phyloP scores from a whole-genome alignment of 2,329 filamentous ascomycete species.

The Fusarium coicis region DNA sequence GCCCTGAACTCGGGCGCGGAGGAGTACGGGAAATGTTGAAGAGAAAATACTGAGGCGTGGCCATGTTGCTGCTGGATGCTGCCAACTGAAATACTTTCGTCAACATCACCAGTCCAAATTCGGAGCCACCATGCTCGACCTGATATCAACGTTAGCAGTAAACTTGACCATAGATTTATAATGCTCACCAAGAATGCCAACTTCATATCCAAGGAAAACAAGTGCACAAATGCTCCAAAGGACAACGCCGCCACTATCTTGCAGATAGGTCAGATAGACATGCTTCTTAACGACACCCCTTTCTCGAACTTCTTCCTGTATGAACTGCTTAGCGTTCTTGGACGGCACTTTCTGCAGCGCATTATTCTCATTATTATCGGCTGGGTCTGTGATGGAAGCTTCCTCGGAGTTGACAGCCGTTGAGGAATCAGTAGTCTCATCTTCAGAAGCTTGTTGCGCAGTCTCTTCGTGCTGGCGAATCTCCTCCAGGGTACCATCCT shows the following conservation, averaged over 20 bases:
- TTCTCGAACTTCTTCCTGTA: constrained; percentile 79
- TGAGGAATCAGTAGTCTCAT: constrained; percentile 54
- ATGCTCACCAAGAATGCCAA: constrained; percentile 61
- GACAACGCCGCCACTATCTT: constrained; percentile 70
- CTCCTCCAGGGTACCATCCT: constrained; percentile 64
- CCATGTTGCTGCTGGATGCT: constrained; percentile 50
- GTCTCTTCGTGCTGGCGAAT: constrained; percentile 68
- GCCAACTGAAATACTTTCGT: constrained; percentile 27
- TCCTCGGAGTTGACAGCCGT: constrained; percentile 68
- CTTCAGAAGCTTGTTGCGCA: constrained; percentile 57
- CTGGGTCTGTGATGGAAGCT: constrained; percentile 54
- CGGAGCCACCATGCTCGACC: constrained; percentile 72
- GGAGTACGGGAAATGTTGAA: constrained; percentile 59
- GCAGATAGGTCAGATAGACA: constrained; percentile 76
- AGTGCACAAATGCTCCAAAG: constrained; percentile 68
- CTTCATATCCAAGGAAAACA: constrained; percentile 66
- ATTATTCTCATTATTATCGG: constrained; percentile 52
- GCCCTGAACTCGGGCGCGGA: constrained; percentile 47
- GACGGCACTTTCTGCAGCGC: constrained; percentile 61
- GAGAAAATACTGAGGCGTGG: constrained; percentile 56
- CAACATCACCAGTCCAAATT: constrained; percentile 65
- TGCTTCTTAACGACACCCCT: constrained; percentile 73
- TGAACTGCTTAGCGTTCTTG: constrained; percentile 73
- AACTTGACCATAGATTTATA: not conserved
- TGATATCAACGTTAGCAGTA: constrained; percentile 25